Conservation (phyloP, 2,329 filamentous ascomycete species). For the Venturia aucupariae region DNA sequence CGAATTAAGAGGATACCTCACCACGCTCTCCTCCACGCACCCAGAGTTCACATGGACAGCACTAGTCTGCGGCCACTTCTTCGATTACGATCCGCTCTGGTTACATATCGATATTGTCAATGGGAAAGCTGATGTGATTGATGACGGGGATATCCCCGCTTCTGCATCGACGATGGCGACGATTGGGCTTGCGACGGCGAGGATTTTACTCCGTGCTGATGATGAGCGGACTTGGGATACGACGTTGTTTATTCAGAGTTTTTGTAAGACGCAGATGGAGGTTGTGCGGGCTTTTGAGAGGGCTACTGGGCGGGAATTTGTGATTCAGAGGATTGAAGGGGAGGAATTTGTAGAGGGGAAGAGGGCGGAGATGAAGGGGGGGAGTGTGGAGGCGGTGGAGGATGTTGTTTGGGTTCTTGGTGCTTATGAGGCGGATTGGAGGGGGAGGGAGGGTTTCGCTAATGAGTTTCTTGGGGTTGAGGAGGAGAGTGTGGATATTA, state of each 20-base stretch:
- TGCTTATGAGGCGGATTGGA: constrained; percentile 12
- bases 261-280: constrained; percentile 10
- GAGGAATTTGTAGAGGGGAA: neutral
- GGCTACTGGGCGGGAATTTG: constrained; percentile 1
- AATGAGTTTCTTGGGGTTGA: constrained; percentile 7
- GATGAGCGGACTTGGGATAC: constrained; percentile 2
- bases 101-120: constrained; percentile 3
- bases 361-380: constrained; percentile 1
- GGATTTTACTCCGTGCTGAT: neutral
- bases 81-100: constrained; percentile 7
- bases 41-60: constrained; percentile 8
- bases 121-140: constrained; percentile 3
- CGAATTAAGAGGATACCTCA: constrained; percentile 7
- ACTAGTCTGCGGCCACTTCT: constrained; percentile 13
- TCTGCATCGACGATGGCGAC: constrained; percentile 1
- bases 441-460: constrained; percentile 3
- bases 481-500: constrained; percentile 10
- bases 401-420: constrained; percentile 12
- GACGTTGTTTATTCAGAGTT: constrained; percentile 12
- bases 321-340: neutral
- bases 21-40: neutral
- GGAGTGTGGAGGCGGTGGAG: neutral
- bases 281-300: neutral
- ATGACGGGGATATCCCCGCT: constrained; percentile 1
- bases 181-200: constrained; percentile 1